phyloP scores from a whole-genome alignment of 2,329 filamentous ascomycete genomes.

The Colletotrichum sp. region DNA sequence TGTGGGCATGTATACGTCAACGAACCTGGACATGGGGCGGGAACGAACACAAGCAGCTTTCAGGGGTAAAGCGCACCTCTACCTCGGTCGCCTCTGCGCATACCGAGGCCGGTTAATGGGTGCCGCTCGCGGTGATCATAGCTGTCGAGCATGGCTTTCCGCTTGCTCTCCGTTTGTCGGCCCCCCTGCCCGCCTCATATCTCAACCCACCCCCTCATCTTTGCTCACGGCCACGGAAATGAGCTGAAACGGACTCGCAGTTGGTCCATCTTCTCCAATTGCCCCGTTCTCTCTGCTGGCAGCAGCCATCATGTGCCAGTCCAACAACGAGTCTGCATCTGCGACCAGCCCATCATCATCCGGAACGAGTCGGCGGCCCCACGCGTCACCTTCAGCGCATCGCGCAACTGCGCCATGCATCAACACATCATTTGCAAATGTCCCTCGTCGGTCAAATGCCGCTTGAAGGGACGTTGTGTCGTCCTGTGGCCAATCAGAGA shows the following conservation, averaged over 20 bases:
- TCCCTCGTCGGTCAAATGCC: too few relatives aligned
- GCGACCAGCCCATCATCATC: background rate
- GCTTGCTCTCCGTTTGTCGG: background rate
- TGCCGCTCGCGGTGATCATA: background rate
- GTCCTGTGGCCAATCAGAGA: too few relatives aligned
- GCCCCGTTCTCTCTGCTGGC: background rate
- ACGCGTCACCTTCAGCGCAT: background rate
- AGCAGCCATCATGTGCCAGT: background rate
- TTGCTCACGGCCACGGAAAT: background rate
- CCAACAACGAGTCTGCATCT: background rate
- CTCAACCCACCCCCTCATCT: background rate
- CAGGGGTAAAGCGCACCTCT: background rate
- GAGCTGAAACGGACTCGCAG: background rate
- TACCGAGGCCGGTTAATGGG: background rate
- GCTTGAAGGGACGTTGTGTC: too few relatives aligned
- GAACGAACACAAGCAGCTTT: background rate
- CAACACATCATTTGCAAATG: background rate
- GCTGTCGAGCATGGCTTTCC: background rate
- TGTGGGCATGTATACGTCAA: background rate
- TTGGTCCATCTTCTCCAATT: background rate
- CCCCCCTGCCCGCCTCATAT: background rate
- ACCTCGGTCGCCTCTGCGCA: background rate
- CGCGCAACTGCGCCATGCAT: background rate
- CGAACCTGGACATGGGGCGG: background rate
- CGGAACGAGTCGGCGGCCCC: background rate